phyloP scores from a whole-genome alignment of 2,329 filamentous ascomycete genomes.

The Cladosporium colombiae region DNA sequence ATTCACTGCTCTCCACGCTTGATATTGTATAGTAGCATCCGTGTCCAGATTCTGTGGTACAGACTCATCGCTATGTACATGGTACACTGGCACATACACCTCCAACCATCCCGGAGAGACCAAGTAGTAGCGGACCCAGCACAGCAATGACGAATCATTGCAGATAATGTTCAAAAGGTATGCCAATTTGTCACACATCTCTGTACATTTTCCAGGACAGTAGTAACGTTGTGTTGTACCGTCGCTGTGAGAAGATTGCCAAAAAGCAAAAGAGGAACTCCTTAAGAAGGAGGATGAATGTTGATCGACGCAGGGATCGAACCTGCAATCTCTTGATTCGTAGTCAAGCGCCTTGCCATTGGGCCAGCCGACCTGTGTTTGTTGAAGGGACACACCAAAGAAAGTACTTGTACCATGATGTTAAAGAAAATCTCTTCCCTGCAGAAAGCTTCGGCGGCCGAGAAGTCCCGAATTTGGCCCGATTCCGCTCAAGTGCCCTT shows the following conservation, averaged over 20 bases:
- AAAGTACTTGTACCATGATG: background rate
- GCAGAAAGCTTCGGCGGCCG: background rate
- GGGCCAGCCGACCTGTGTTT: constrained; percentile 43
- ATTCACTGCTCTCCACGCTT: no score
- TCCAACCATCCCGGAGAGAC: background rate
- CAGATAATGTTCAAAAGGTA: background rate
- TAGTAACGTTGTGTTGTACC: background rate
- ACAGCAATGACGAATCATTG: background rate
- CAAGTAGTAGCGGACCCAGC: background rate
- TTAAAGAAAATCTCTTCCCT: background rate
- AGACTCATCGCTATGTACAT: no score
- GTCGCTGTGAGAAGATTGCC: background rate
- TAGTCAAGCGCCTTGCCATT: constrained; percentile 62
- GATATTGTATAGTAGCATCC: no score
- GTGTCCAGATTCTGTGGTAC: no score
- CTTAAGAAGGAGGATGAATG: background rate
- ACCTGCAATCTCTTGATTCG: constrained; percentile 33
- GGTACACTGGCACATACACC: background rate
- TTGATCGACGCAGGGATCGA: constrained; percentile 22
- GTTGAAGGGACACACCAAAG: background rate
- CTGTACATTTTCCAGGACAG: no score
- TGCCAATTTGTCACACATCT: background rate
- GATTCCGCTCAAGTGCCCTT: background rate
- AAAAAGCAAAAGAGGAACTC: background rate
- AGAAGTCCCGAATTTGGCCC: background rate